Percentiles rank a stretch among this genome's conserved stretches.
Evolutionary conservation across 768 basidiomycete genomes (phyloP).

Genomic region (Panaeolus cyanescens): DNA sequence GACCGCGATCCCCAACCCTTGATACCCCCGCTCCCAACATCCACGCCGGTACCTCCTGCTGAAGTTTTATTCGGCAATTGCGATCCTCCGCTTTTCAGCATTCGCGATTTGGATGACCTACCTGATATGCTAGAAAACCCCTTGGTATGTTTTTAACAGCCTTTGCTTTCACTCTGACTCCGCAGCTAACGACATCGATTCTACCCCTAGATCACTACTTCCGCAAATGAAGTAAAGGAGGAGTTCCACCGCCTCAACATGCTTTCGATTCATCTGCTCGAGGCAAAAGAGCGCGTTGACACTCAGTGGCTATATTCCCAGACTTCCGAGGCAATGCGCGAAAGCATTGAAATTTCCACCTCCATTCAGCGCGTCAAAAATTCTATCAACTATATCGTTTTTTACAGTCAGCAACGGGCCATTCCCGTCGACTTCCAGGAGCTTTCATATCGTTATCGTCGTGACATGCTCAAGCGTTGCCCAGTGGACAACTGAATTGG

Average conservation of each 20-base stretch:
- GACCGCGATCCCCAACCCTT: not conserved
- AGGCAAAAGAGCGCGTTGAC: not conserved
- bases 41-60: not conserved
- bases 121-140: not conserved
- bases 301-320: not conserved
- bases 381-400: not conserved
- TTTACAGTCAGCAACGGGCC: not conserved
- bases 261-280: not conserved
- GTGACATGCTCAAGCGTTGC: conserved; percentile 4
- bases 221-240: not conserved
- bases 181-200: not conserved
- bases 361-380: not conserved
- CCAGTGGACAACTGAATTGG: not conserved
- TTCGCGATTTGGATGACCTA: not conserved
- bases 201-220: not conserved
- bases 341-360: not conserved
- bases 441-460: not conserved
- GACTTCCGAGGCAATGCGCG: not conserved
- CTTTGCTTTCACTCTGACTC: not conserved
- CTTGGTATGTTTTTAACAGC: not conserved
- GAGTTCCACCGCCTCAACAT: conserved; percentile 1
- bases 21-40: not conserved
- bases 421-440: not conserved
- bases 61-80: not conserved
- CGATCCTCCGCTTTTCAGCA: not conserved